phyloP scores from a whole-genome alignment of 2,329 filamentous ascomycete genomes.

The Colletotrichum chlorophyti region DNA sequence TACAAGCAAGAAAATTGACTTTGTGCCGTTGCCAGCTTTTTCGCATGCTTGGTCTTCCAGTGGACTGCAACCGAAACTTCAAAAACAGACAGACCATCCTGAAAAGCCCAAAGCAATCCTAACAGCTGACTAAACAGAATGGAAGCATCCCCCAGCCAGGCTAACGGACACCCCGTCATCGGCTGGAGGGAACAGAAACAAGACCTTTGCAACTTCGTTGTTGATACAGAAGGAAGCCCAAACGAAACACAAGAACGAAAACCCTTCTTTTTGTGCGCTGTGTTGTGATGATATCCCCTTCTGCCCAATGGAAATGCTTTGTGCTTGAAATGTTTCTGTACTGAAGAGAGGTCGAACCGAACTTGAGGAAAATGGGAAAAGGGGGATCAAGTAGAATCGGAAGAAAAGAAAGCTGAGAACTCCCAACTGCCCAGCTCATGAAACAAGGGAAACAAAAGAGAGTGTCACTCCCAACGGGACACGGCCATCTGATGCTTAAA shows the following conservation, averaged over 20 bases:
- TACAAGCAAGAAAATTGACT: neutral
- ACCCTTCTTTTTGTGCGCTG: neutral
- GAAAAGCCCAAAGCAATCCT: neutral
- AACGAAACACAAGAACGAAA: constrained; percentile 11
- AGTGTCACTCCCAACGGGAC: neutral
- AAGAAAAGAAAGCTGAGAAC: constrained; percentile 1
- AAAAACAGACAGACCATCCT: neutral
- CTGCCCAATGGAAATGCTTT: neutral
- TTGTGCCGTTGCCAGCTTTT: neutral
- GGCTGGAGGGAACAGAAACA: neutral
- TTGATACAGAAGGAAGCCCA: constrained; percentile 8
- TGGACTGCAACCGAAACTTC: neutral
- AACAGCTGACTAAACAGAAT: neutral
- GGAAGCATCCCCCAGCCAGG: neutral
- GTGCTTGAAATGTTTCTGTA: neutral
- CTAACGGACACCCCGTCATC: neutral
- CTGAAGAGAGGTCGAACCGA: constrained; percentile 14
- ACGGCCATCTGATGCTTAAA: constrained; percentile 53
- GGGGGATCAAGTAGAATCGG: too few relatives aligned
- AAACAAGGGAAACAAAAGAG: neutral
- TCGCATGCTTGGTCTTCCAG: neutral
- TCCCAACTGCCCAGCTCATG: constrained; percentile 24
- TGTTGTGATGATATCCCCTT: neutral
- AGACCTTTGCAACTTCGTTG: neutral
- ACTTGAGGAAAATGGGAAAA: neutral